These are phyloP conservation scores for Fistulinella staudtii DNA, from an alignment of 1,284 basidiomycete species.

Conservation along the genomic window DNA sequence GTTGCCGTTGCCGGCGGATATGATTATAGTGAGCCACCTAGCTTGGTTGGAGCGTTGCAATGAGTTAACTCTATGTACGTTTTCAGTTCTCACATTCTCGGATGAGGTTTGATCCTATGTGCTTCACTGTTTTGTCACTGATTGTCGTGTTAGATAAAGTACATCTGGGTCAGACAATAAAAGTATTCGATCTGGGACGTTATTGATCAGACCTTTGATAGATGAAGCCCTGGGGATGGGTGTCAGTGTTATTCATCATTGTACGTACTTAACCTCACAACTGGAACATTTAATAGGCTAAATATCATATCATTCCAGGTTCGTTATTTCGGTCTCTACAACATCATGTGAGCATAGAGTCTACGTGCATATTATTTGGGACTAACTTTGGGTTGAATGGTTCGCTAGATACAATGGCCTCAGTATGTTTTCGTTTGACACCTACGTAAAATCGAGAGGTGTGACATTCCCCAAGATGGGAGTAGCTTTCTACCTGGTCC, in stretches of 20 bases:
- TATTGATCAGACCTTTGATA: background rate
- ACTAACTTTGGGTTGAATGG: background rate
- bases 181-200: no score
- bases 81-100: background rate
- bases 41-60: background rate
- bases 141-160: background rate
- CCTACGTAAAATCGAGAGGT: no score
- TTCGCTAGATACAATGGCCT: background rate
- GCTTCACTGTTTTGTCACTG: background rate
- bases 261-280: background rate
- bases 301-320: background rate
- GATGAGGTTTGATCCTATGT: background rate
- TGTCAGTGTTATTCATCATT: background rate
- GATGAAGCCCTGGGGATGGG: background rate
- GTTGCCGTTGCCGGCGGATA: background rate
- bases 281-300: background rate
- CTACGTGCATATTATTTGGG: background rate
- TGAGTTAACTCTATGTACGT: background rate
- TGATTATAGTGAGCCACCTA: background rate
- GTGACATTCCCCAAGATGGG: background rate
- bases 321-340: background rate
- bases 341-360: background rate
- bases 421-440: background rate
- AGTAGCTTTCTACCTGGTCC: conserved; percentile 1
- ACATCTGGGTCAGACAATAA: background rate